Conservation (phyloP, 345 rosid species). For the Sonneratia caseolaris region DNA sequence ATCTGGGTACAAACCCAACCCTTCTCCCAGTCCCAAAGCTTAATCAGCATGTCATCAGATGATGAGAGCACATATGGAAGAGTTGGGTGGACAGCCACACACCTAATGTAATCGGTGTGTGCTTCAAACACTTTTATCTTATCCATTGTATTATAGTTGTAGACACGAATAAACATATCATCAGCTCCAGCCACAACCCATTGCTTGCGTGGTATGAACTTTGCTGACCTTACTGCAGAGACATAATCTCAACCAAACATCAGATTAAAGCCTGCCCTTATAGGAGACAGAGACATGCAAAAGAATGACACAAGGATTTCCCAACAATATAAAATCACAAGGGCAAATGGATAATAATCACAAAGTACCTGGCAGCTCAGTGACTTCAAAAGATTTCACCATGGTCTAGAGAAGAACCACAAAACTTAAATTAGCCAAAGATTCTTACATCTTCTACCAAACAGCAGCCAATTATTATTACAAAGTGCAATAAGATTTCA, state of each 20-base stretch:
- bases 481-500: neutral
- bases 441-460: neutral
- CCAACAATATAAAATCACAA: neutral
- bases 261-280: neutral
- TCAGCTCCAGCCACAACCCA: constrained; percentile 98
- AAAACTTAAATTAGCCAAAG: constrained; percentile 13
- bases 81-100: constrained; percentile 89
- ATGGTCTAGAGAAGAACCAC: constrained; percentile 35
- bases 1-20: constrained; percentile 88
- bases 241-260: neutral
- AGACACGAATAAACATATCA: constrained; percentile 84
- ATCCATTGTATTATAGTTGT: constrained; percentile 87
- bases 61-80: constrained; percentile 86
- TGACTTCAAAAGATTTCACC: constrained; percentile 84
- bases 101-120: constrained; percentile 90
- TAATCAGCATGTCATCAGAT: constrained; percentile 98
- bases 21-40: constrained; percentile 99
- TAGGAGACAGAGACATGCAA: no score
- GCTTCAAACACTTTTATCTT: constrained; percentile 93
- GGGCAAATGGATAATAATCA: neutral
- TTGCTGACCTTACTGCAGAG: constrained; percentile 85
- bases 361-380: constrained; percentile 73
- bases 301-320: neutral
- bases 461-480: neutral
- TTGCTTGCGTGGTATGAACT: constrained; percentile 73